Base-by-base conservation (phyloP, 1,284 basidiomycete species). In the Vanrija humicola region DNA sequence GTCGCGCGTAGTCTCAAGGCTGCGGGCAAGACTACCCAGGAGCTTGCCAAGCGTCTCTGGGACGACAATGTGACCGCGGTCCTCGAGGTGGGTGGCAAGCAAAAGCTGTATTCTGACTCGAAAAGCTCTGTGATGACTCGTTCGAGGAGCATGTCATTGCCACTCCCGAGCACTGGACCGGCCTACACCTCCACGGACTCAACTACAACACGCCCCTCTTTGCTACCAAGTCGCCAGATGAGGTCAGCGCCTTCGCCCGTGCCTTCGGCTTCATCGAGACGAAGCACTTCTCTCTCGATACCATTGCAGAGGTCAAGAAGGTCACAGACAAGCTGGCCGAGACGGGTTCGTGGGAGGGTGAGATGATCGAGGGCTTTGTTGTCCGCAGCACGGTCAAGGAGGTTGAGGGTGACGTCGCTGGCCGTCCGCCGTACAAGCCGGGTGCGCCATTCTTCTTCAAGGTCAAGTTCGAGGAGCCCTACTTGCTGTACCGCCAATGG, bases 401-500 rank as follows among this genome's bases (percentile, higher is more conserved):
- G 7, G 48, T 49, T 6, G 26, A 56, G n/a, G 52, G 46, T 2
- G 38, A 54, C 7, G 68, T 67, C n/a, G 64, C 67, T 42, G 68
- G 67, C 16, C 38, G 58, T 56, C 82, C 84, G 9, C 91, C 90
- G 0, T 94, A 94, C 69, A 74, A 79, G 0, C 77, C 86, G 0
- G 88, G 88, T 15, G 86, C 89, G 6, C 86, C 90, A 0, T 96
- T 98, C 81, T 98, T 99, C 82, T 98, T 97, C 86, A 98, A 99
- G 75, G 84, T 98, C 78, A 98, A 99, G 75, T 98, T 97, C 73
- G 93, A 98, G 75, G 92, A 98, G 72, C 95, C 95, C 0, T 98
- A 98, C 73, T 86, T 98, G 79, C 95, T 96, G 85, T 98, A 98
- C 77, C 86, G 96, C 48, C 90, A 97, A 72, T 98, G 93, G 93